Percentiles rank a stretch among this genome's conserved stretches.
phyloP scores from a whole-genome alignment of 2,329 filamentous ascomycete species.

The Plenodomus biglobosus region DNA sequence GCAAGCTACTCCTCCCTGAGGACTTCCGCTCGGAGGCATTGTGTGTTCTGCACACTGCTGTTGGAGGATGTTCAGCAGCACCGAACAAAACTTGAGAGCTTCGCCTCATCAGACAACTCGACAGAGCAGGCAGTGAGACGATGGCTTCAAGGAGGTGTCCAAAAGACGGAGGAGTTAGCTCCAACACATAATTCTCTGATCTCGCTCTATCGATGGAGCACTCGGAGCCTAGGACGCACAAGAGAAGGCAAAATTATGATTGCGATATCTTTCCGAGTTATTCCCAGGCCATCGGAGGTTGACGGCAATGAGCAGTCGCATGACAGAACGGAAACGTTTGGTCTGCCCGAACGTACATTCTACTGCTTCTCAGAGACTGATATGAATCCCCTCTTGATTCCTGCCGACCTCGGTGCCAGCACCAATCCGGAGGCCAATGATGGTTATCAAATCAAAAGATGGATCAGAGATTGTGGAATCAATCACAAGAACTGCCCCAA shows the following conservation, averaged over 20 bases:
- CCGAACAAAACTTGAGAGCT: neutral
- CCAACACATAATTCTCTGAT: neutral
- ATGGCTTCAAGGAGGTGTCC: constrained; percentile 1
- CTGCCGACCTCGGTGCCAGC: constrained; percentile 4
- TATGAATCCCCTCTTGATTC: neutral
- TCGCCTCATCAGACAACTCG: neutral
- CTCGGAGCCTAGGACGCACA: constrained; percentile 2
- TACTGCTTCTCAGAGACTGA: constrained; percentile 8
- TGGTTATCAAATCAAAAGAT: constrained; percentile 10
- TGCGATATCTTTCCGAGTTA: constrained; percentile 1
- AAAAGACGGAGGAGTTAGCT: neutral
- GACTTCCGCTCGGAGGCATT: constrained; percentile 1
- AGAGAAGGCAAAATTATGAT: constrained; percentile 1
- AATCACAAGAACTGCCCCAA: constrained; percentile 11
- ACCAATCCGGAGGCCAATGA: constrained; percentile 3
- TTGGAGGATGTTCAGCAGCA: constrained; percentile 1
- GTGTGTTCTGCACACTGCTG: constrained; percentile 4
- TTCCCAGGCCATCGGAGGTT: neutral
- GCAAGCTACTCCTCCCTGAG: constrained; percentile 1
- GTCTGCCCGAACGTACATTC: constrained; percentile 6
- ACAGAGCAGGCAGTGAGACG: neutral
- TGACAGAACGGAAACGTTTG: constrained; percentile 1
- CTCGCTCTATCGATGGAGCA: constrained; percentile 5
- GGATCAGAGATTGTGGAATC: constrained; percentile 7
- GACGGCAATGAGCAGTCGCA: neutral